These are phyloP conservation scores for Capsicum rhomboideum DNA, from an alignment of 257 asterid genomes.

Conservation along the genomic window DNA sequence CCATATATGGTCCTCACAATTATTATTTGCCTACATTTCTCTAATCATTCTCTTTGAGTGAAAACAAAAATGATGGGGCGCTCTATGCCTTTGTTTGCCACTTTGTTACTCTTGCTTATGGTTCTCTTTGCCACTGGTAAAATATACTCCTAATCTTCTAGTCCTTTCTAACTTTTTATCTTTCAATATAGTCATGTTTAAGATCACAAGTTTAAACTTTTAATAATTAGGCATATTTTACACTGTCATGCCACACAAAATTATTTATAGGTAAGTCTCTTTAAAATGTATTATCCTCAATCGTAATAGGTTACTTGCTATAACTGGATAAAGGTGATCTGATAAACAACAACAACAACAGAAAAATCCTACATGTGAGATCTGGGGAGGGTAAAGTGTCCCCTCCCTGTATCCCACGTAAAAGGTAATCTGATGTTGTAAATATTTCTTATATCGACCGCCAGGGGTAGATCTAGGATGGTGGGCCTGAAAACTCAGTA, in stretches of 20 bases:
- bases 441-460: not conserved
- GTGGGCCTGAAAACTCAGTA: too few species aligned
- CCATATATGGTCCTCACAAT: not conserved
- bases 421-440: too few species aligned
- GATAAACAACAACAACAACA: not conserved
- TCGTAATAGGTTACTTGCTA: not conserved
- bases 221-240: not conserved
- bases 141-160: not conserved
- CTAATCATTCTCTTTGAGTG: not conserved
- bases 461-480: too few species aligned
- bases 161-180: not conserved
- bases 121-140: conserved; percentile 12
- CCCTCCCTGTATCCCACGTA: too few species aligned
- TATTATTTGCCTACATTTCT: not conserved
- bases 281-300: not conserved
- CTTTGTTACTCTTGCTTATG: conserved; percentile 6
- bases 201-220: not conserved
- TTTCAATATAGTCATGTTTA: not conserved
- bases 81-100: conserved; percentile 5
- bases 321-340: not conserved
- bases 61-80: not conserved
- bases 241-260: not conserved
- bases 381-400: too few species aligned
- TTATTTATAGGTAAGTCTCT: not conserved
- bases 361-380: too few species aligned